A percentile compares a stretch with the other conserved stretches of the same genome.
phyloP scores from a whole-genome alignment of 2,329 filamentous ascomycete genomes.

The Epicoccum nigrum region DNA sequence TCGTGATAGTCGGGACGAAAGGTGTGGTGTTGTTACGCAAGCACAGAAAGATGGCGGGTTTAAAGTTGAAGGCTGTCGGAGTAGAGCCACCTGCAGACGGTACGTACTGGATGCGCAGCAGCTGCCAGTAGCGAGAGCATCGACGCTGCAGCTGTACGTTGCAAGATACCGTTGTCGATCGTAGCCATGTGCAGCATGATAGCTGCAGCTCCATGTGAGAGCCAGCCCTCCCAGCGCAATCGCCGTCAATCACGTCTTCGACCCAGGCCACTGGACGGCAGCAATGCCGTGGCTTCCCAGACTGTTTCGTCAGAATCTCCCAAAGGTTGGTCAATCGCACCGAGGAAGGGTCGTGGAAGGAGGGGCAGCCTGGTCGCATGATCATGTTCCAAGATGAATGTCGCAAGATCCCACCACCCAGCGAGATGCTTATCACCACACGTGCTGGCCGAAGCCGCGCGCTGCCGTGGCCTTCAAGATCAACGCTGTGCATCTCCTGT shows the following conservation, averaged over 20 bases:
- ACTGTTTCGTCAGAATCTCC: constrained; percentile 32
- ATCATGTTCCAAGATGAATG: constrained; percentile 23
- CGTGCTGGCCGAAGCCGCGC: constrained; percentile 16
- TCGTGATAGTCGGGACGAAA: constrained; percentile 24
- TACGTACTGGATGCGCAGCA: constrained; percentile 16
- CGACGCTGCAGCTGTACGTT: constrained; percentile 1
- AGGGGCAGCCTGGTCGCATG: constrained; percentile 38
- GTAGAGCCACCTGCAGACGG: constrained; percentile 19
- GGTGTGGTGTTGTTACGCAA: constrained; percentile 25
- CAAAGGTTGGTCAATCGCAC: constrained; percentile 25
- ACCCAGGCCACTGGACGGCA: constrained; percentile 14
- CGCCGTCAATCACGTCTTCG: constrained; percentile 16
- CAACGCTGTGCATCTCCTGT: constrained; percentile 7
- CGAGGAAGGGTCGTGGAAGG: constrained; percentile 22
- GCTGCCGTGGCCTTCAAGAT: constrained; percentile 11
- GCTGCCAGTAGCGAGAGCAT: background rate
- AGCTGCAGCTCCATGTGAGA: constrained; percentile 17
- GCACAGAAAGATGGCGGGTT: constrained; percentile 13
- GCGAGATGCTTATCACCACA: constrained; percentile 19
- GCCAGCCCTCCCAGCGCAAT: constrained; percentile 8
- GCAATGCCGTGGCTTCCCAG: constrained; percentile 19
- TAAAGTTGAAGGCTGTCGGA: constrained; percentile 14
- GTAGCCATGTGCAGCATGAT: constrained; percentile 14
- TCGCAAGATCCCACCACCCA: constrained; percentile 20
- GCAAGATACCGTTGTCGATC: constrained; percentile 12